A percentile compares a stretch with the other conserved stretches of the same genome.
phyloP scores from a whole-genome alignment of 805 yeast genomes.

The Cyberlindnera mrakii region DNA sequence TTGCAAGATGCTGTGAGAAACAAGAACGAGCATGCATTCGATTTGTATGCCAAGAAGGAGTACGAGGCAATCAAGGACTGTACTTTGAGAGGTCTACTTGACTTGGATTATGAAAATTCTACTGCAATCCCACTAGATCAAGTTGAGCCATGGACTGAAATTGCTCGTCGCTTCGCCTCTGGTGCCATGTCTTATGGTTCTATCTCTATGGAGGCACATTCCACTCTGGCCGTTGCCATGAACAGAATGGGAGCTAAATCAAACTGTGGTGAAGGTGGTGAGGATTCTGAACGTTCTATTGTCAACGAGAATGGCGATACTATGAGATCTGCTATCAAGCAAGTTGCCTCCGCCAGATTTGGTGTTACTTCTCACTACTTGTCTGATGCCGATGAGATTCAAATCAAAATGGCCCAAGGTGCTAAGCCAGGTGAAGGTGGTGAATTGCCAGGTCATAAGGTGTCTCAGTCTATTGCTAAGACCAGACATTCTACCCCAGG shows the following conservation, averaged over 20 bases:
- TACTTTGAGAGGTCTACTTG: constrained; percentile 89
- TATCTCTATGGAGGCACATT: constrained; percentile 96
- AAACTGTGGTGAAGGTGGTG: constrained; percentile 99
- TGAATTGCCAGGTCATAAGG: constrained; percentile 62
- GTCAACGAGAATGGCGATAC: constrained; percentile 87
- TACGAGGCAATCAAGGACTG: constrained; percentile 88
- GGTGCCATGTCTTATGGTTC: constrained; percentile 99
- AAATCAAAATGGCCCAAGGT: constrained; percentile 98
- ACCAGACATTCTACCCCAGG: constrained; percentile 96
- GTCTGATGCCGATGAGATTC: constrained; percentile 95
- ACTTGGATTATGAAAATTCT: constrained; percentile 72
- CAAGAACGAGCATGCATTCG: constrained; percentile 91
- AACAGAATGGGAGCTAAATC: constrained; percentile 96
- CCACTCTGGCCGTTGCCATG: constrained; percentile 97
- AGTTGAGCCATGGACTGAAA: constrained; percentile 99
- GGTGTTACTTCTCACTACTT: constrained; percentile 95
- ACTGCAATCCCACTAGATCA: constrained; percentile 88
- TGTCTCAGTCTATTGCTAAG: constrained; percentile 79
- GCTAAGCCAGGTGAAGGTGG: constrained; percentile 99
- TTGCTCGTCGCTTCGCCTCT: constrained; percentile 94
- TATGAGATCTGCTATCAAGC: constrained; percentile 98
- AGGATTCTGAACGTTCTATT: constrained; percentile 84
- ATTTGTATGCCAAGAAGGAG: constrained; percentile 82
- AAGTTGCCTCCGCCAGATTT: constrained; percentile 95
- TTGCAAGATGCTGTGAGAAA: constrained; percentile 98